Evolutionary conservation across 2,329 filamentous ascomycete species (phyloP), one percentile per base, ranked within the genome.

Genomic region (Ophiocordyceps unilateralis): DNA sequence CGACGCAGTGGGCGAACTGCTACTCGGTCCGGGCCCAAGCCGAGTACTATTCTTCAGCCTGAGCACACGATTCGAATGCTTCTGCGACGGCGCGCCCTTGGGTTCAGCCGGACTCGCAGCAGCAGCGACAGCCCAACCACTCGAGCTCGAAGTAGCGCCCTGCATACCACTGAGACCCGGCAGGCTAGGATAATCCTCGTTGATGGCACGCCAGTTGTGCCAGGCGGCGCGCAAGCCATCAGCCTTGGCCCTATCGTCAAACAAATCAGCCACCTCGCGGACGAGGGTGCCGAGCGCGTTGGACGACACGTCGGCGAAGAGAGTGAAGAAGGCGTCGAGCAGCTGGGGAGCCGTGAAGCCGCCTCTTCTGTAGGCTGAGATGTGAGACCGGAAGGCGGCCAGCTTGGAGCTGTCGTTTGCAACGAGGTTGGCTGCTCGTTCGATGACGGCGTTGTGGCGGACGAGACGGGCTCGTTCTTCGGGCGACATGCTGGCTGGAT

Each of bases 201-300:
- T 93, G 62, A 93, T 91, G 32, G 87, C 87, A 40, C 85, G 84
- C 85, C 89, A 95, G 61, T 94, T 84, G 51, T 86, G 85, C 87
- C 89, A 95, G 1, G 88, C 85, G 53, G 81, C 81, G 22, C 87
- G 74, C 3, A 98, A 65, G 1, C 67, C 70, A 42, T 81, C 78
- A 1, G 77, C 77, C 57, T 93, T 94, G 17, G 60, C 57, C 41
- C 81, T 72, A 51, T 93, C 81, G 51, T 98, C 89, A 52, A 91
- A 96, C 11, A 98, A 76, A 42, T 96, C 89, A 5, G 89, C 83
- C 3, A 95, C 74, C 57, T 98, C 91, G 47, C 89, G 83, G 48
- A 96, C 74, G 1, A 98, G 71, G 22, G 88, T 95, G 14, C 88
- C 88, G 0, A 98, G 68, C 23, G 93, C 82, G 14, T 77, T 75